Percentiles rank a stretch among this genome's conserved stretches.
These are phyloP conservation scores for Juncus effusus DNA, from an alignment of 176 grass and related monocot genomes.

Conservation along the genomic window DNA sequence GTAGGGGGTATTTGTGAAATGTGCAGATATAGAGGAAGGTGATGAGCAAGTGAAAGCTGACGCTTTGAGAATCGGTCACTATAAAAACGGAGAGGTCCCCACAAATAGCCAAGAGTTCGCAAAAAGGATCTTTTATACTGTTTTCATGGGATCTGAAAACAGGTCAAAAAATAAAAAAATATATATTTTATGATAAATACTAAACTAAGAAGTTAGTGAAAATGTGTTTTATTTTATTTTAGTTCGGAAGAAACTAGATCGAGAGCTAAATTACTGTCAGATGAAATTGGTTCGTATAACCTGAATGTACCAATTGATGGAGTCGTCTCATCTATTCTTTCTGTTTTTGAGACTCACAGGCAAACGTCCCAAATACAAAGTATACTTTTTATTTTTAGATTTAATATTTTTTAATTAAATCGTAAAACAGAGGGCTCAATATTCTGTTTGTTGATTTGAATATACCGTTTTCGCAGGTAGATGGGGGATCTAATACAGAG, in stretches of 20 bases:
- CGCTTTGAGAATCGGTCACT: conserved; percentile 80
- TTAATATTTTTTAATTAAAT: not conserved
- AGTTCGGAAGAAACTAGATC: conserved; percentile 90
- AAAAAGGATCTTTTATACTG: conserved; percentile 83
- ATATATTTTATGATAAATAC: conserved; percentile 6
- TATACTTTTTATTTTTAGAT: conserved; percentile 22
- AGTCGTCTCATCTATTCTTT: conserved; percentile 80
- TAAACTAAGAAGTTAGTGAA: not conserved
- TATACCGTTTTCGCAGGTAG: conserved; percentile 45
- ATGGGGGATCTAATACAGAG: conserved; percentile 75
- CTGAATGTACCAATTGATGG: conserved; percentile 77
- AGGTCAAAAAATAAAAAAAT: conserved; percentile 40
- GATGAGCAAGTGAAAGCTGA: conserved; percentile 90
- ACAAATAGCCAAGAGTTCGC: conserved; percentile 68
- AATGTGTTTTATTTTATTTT: conserved; percentile 24
- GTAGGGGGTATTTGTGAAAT: not conserved
- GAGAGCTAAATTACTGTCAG: conserved; percentile 69
- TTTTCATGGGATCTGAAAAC: conserved; percentile 97
- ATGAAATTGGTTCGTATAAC: conserved; percentile 87
- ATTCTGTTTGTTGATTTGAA: not conserved
- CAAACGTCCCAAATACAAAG: conserved; percentile 70
- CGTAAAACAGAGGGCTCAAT: not conserved
- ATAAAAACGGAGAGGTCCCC: conserved; percentile 79
- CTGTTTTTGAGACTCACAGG: conserved; percentile 81
- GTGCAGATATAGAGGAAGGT: conserved; percentile 91